Conservation (phyloP, 768 basidiomycete genomes). For the Dacryopinax primogenitus region DNA sequence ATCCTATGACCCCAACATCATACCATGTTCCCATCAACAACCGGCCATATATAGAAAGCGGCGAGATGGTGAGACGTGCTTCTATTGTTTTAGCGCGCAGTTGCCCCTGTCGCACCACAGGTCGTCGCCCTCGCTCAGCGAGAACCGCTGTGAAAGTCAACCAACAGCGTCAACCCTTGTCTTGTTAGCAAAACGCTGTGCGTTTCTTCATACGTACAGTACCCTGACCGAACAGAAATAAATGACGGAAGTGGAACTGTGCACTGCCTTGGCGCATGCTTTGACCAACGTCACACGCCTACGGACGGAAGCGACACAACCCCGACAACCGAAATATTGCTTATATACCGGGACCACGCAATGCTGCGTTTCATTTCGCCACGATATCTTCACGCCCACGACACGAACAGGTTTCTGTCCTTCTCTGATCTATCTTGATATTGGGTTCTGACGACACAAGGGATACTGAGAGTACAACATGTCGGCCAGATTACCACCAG, state of each 20-base stretch:
- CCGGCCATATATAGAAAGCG: too few species aligned
- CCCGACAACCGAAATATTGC: background rate
- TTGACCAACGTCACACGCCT: background rate
- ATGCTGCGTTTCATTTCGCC: background rate
- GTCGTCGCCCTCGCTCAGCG: too few species aligned
- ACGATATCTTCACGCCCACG: background rate
- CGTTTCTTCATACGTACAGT: too few species aligned
- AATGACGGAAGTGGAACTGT: too few species aligned
- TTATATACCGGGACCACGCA: constrained; percentile 2
- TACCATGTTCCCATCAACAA: too few species aligned
- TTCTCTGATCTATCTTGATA: background rate
- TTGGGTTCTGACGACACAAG: background rate
- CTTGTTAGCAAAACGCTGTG: background rate
- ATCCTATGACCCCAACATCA: too few species aligned
- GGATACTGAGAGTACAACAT: background rate
- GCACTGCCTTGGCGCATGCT: background rate
- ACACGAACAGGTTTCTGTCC: background rate
- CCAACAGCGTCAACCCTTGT: background rate
- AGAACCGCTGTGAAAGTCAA: too few species aligned
- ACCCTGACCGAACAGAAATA: too few species aligned
- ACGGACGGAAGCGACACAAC: background rate
- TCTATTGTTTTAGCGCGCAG: too few species aligned
- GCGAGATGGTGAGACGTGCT: too few species aligned
- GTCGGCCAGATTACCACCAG: constrained; percentile 3
- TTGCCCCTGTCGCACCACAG: too few species aligned